Evolutionary conservation across 768 basidiomycete species (phyloP).

Genomic region (Rhizopogon vinicolor): DNA sequence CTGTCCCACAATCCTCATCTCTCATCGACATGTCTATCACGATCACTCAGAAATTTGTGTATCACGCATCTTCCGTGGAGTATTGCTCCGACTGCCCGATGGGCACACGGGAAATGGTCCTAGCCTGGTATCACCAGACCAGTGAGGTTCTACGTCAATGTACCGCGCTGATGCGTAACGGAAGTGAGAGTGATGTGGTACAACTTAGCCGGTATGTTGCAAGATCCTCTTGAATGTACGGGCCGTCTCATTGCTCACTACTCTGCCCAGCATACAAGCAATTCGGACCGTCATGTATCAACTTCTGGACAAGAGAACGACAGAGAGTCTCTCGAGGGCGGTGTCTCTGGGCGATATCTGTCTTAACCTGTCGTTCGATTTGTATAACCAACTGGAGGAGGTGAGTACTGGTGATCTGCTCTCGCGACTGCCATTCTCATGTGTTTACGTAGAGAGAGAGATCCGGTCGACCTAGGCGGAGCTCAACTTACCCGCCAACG

Average conservation of each 20-base stretch:
- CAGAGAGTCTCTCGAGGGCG: neutral
- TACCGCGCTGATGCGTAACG: neutral
- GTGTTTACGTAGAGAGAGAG: neutral
- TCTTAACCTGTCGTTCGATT: neutral
- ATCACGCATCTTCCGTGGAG: neutral
- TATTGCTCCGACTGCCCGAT: neutral
- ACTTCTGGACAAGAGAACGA: neutral
- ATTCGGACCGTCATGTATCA: slow-evolving; percentile 1
- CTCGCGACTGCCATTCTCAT: neutral
- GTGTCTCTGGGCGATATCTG: neutral
- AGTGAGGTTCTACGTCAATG: neutral
- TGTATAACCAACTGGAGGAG: neutral
- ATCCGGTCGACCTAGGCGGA: neutral
- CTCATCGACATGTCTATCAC: neutral
- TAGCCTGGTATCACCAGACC: neutral
- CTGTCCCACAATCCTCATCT: neutral
- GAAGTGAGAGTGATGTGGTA: neutral
- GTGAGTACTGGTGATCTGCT: neutral
- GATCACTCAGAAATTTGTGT: neutral
- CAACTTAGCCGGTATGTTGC: neutral
- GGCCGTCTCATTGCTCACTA: neutral
- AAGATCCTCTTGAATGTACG: neutral
- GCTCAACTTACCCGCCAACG: neutral
- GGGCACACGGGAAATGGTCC: neutral
- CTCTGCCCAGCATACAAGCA: neutral